Evolutionary conservation across 352 stramenopile species (phyloP).

Genomic region (Plasmopara viticola): DNA sequence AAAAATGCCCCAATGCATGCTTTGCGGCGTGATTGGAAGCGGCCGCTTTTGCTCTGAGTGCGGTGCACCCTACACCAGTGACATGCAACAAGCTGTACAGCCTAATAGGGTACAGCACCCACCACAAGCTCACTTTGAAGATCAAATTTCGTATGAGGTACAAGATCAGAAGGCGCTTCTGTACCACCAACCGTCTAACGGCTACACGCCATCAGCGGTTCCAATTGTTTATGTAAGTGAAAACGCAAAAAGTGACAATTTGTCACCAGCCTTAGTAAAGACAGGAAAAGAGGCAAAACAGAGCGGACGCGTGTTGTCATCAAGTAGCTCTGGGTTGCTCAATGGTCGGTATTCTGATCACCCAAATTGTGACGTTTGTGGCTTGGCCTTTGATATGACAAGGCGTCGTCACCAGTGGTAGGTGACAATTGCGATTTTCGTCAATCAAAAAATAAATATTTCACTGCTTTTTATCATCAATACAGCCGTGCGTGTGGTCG

Average conservation of each 20-base stretch:
- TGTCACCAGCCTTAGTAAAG: slow-evolving; percentile 9
- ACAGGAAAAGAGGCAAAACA: slow-evolving; percentile 6
- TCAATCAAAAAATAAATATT: slow-evolving; percentile 2
- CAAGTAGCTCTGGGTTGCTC: slow-evolving; percentile 27
- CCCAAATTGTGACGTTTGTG: slow-evolving; percentile 61
- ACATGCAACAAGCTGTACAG: not conserved
- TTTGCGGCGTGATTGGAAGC: slow-evolving; percentile 10
- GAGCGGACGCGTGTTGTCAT: slow-evolving; percentile 5
- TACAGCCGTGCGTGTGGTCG: slow-evolving; percentile 44
- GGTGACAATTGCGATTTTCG: not conserved
- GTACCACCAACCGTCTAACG: slow-evolving; percentile 11
- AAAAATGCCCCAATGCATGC: slow-evolving; percentile 12
- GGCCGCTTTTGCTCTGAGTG: slow-evolving; percentile 33
- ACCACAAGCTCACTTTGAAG: slow-evolving; percentile 15
- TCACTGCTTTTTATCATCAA: not conserved
- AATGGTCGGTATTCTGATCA: slow-evolving; percentile 49
- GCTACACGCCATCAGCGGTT: slow-evolving; percentile 13
- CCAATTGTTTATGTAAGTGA: slow-evolving; percentile 28
- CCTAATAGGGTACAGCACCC: slow-evolving; percentile 3
- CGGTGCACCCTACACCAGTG: slow-evolving; percentile 19
- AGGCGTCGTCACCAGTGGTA: slow-evolving; percentile 62
- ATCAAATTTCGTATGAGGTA: slow-evolving; percentile 24
- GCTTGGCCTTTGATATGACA: slow-evolving; percentile 50
- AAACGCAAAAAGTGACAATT: slow-evolving; percentile 8
- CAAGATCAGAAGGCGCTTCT: slow-evolving; percentile 25